phyloP scores from a whole-genome alignment of 345 rosid species.

The Balakata baccata region DNA sequence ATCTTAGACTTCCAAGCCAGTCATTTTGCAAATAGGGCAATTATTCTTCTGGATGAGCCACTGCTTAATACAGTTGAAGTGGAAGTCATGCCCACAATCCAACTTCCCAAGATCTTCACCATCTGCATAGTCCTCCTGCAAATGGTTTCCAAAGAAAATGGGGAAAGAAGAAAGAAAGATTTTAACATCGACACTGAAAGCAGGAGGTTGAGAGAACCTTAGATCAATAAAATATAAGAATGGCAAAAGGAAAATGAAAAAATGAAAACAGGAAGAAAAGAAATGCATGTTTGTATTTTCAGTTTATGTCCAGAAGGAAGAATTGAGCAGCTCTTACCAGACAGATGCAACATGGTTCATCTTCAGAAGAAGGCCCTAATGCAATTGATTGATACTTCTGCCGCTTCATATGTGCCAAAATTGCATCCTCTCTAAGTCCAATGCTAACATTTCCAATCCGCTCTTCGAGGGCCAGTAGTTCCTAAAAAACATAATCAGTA shows the following conservation, averaged over 20 bases:
- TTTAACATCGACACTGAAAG: too few relatives aligned
- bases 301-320: not conserved
- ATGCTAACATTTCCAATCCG: conserved; percentile 22
- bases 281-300: not conserved
- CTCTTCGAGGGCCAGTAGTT: conserved; percentile 31
- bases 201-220: too few relatives aligned
- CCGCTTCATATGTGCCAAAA: conserved; percentile 17
- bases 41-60: conserved; percentile 37
- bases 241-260: not conserved
- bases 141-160: not conserved
- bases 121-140: conserved; percentile 34
- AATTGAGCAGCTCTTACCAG: conserved; percentile 28
- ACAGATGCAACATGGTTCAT: conserved; percentile 38
- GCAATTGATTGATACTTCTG: conserved; percentile 14
- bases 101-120: conserved; percentile 32
- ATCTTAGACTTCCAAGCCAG: conserved; percentile 14
- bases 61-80: conserved; percentile 33
- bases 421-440: conserved; percentile 29
- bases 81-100: conserved; percentile 40
- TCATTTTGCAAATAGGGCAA: conserved; percentile 41
- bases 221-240: too few relatives aligned
- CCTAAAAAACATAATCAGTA: conserved; percentile 16
- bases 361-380: not conserved
- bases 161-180: not conserved
- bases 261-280: not conserved